A percentile compares a stretch with the other conserved stretches of the same genome.
Evolutionary conservation across 129 eudicot genomes (phyloP).

Genomic region (Artemisia tridentata): DNA sequence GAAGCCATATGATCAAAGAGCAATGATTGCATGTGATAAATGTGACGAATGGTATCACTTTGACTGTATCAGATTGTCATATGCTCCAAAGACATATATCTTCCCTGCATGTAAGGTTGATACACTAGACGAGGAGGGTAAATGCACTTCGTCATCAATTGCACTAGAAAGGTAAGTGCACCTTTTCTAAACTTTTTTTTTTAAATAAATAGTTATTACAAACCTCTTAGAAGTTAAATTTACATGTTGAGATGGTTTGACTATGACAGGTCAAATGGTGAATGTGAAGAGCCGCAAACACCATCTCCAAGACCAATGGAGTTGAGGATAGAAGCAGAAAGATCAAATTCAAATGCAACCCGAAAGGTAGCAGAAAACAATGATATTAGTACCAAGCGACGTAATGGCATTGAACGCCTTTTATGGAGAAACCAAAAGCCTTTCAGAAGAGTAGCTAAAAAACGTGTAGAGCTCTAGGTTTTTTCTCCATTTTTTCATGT

Average conservation of each 20-base stretch:
- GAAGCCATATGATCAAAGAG: constrained; percentile 77
- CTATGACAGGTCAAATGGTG: too few species aligned
- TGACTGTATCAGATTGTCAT: constrained; percentile 68
- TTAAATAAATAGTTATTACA: too few species aligned
- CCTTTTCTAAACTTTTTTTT: background rate
- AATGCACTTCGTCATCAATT: constrained; percentile 34
- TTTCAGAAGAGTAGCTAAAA: constrained; percentile 75
- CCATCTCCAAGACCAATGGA: constrained; percentile 72
- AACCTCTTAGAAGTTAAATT: too few species aligned
- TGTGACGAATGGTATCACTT: constrained; percentile 99
- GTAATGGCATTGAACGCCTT: constrained; percentile 51
- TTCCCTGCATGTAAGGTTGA: constrained; percentile 80
- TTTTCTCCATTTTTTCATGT: constrained; percentile 64
- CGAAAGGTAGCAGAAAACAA: constrained; percentile 20
- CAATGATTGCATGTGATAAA: constrained; percentile 93
- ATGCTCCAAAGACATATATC: constrained; percentile 65
- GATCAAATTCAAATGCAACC: constrained; percentile 28
- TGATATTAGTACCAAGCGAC: constrained; percentile 25
- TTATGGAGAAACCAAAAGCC: constrained; percentile 87
- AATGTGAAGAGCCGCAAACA: constrained; percentile 80
- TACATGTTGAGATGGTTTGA: too few species aligned
- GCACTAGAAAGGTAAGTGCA: constrained; percentile 51
- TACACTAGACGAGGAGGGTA: constrained; percentile 27
- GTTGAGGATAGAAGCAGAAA: constrained; percentile 46
- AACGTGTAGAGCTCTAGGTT: constrained; percentile 54